Percentiles rank a stretch among this genome's conserved stretches.
Evolutionary conservation across 169 alveolate species (phyloP).

Genomic region (Eimeria necatrix): DNA sequence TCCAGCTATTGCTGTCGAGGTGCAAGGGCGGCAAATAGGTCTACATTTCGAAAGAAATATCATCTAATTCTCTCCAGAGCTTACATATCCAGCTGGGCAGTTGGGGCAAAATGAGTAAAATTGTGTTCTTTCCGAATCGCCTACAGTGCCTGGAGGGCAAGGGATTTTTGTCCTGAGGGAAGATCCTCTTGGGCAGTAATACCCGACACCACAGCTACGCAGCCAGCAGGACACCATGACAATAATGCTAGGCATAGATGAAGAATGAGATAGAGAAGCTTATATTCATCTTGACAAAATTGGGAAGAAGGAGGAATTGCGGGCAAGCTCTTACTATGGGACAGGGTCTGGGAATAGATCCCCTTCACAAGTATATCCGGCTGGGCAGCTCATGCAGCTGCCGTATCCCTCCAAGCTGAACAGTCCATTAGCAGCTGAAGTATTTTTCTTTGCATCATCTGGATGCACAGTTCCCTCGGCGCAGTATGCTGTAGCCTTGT

Average conservation of each 20-base stretch:
- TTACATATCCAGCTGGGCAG: slow-evolving; percentile 39
- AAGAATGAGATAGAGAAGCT: no score
- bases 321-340: not conserved
- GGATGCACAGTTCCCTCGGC: slow-evolving; percentile 57
- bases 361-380: not conserved
- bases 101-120: not conserved
- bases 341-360: not conserved
- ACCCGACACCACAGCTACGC: slow-evolving; percentile 35
- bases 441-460: not conserved
- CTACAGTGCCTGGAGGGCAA: slow-evolving; percentile 61
- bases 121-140: not conserved
- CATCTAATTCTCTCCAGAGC: not conserved
- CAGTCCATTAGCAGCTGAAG: not conserved
- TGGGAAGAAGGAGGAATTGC: no score
- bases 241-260: no score
- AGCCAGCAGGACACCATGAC: not conserved
- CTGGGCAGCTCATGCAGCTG: slow-evolving; percentile 67
- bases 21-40: no score
- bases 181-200: slow-evolving; percentile 58
- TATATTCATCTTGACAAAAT: no score
- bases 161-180: not conserved
- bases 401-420: slow-evolving; percentile 62
- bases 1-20: no score
- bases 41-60: no score
- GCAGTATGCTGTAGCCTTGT: not conserved